phyloP scores from a whole-genome alignment of 352 stramenopile genomes.

The Pythium brachiatum region DNA sequence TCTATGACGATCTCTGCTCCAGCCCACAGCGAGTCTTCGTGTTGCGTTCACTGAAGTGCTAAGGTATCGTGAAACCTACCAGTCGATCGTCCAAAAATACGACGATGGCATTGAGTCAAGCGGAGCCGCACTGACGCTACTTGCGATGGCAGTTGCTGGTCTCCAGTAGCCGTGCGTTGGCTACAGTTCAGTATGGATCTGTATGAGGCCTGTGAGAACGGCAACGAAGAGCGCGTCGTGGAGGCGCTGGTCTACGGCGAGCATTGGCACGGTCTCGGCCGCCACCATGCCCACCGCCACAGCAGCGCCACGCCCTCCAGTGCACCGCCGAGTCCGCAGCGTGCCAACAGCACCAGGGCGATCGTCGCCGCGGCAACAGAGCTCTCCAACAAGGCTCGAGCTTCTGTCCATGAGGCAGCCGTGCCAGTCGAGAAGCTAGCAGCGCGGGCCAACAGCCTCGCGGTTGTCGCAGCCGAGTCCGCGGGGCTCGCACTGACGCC shows the following conservation, averaged over 20 bases:
- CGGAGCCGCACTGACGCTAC: no score
- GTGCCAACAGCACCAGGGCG: conserved; percentile 4
- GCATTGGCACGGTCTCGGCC: conserved; percentile 10
- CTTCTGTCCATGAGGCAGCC: neutral
- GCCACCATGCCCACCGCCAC: conserved; percentile 4
- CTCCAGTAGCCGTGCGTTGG: neutral
- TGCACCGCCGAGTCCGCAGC: conserved; percentile 1
- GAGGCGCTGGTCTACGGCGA: conserved; percentile 61
- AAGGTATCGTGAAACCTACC: no score
- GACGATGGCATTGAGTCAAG: no score
- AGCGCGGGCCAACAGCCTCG: conserved; percentile 2
- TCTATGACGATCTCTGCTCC: no score
- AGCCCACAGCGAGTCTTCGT: no score
- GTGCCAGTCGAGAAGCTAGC: neutral
- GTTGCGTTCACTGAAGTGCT: no score
- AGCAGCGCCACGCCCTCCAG: neutral
- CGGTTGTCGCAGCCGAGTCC: neutral
- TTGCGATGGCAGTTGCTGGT: neutral
- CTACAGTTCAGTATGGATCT: conserved; percentile 47
- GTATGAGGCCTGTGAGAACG: conserved; percentile 78
- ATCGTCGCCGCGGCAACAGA: neutral
- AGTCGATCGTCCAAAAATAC: neutral
- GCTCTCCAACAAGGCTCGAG: neutral
- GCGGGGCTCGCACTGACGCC: conserved; percentile 17
- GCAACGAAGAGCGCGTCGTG: conserved; percentile 80